Percentiles rank a stretch among this genome's conserved stretches.
Evolutionary conservation across 805 yeast genomes (phyloP).

Genomic region (Nakazawaea siamensis): DNA sequence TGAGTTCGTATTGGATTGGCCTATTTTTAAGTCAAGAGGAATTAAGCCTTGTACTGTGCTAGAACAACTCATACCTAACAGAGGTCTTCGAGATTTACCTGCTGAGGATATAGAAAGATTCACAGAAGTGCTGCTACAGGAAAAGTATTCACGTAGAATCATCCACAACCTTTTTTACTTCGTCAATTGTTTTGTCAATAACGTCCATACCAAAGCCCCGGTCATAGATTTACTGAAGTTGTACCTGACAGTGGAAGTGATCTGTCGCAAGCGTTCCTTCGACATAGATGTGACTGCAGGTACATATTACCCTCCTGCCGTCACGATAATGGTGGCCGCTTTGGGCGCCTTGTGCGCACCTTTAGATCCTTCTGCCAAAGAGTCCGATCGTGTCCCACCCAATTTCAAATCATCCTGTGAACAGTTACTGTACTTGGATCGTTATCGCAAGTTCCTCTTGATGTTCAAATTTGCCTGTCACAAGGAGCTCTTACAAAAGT

Average conservation of each 20-base stretch:
- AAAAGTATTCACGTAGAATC: constrained; percentile 1
- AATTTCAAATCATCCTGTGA: constrained; percentile 3
- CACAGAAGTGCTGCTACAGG: constrained; percentile 1
- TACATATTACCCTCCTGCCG: constrained; percentile 1
- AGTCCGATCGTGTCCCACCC: not conserved
- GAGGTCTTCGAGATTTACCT: no score
- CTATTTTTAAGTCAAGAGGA: constrained; percentile 2
- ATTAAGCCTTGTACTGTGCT: no score
- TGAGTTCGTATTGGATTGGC: constrained; percentile 8
- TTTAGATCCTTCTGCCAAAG: not conserved
- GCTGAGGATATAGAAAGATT: constrained; percentile 1
- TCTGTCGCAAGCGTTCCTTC: not conserved
- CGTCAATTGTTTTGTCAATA: constrained; percentile 10
- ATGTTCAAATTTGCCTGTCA: constrained; percentile 4
- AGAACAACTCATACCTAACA: no score
- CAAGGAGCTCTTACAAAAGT: not conserved
- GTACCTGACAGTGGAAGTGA: constrained; percentile 3
- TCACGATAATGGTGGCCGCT: constrained; percentile 2
- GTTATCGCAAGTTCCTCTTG: constrained; percentile 1
- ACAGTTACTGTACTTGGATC: constrained; percentile 4
- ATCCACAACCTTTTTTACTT: constrained; percentile 5
- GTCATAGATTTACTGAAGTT: constrained; percentile 6
- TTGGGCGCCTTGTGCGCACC: constrained; percentile 8
- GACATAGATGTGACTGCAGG: not conserved
- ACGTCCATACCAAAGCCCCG: constrained; percentile 10